Evolutionary conservation across 2,329 filamentous ascomycete genomes (phyloP).

Genomic region (Capronia epimyces): DNA sequence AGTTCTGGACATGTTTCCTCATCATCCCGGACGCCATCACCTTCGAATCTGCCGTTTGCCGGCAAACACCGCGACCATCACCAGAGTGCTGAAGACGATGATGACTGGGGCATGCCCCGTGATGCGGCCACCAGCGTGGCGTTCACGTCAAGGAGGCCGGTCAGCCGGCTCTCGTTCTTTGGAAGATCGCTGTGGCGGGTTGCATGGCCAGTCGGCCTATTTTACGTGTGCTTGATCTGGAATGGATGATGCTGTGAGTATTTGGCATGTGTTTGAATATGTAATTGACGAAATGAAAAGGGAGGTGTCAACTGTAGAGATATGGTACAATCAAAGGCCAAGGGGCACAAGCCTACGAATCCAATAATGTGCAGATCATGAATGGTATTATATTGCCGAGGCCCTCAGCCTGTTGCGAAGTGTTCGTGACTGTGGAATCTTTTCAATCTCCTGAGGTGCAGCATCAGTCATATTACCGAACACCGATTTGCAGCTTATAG

Average conservation of each 20-base stretch:
- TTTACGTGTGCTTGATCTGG: slow-evolving; percentile 64
- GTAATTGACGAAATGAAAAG: neutral
- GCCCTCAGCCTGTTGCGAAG: no score
- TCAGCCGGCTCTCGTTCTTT: slow-evolving; percentile 55
- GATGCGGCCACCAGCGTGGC: slow-evolving; percentile 13
- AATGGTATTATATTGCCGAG: no score
- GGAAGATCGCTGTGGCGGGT: slow-evolving; percentile 58
- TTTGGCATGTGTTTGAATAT: neutral
- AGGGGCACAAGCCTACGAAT: no score
- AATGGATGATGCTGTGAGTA: slow-evolving; percentile 46
- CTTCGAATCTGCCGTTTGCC: slow-evolving; percentile 52
- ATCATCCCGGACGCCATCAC: slow-evolving; percentile 49
- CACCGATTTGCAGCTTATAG: no score
- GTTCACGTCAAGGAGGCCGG: slow-evolving; percentile 38
- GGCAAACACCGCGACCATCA: slow-evolving; percentile 25
- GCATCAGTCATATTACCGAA: no score
- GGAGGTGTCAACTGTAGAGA: no score
- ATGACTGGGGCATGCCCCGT: slow-evolving; percentile 23
- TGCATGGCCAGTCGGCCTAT: slow-evolving; percentile 55
- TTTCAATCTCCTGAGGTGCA: no score
- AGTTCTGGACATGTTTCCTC: slow-evolving; percentile 23
- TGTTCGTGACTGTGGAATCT: no score
- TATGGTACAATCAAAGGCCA: no score
- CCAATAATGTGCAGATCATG: no score
- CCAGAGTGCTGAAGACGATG: slow-evolving; percentile 8